Percentiles rank a stretch among this genome's conserved stretches.
phyloP scores from a whole-genome alignment of 2,329 filamentous ascomycete genomes.

The Apiospora marii region DNA sequence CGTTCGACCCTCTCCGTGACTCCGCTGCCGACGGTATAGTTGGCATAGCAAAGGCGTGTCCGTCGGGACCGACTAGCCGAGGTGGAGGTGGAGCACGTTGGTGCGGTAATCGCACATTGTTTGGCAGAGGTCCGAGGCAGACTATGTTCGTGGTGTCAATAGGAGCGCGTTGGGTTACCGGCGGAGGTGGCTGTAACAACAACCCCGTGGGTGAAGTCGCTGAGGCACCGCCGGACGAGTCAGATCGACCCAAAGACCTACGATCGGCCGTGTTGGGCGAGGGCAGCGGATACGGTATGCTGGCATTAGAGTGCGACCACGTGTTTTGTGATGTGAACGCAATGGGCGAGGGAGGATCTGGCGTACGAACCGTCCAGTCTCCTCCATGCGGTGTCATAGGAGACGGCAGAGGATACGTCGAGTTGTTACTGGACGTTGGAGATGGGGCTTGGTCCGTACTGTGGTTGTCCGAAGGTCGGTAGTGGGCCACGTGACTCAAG shows the following conservation, averaged over 20 bases:
- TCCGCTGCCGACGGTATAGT: slow-evolving; percentile 37
- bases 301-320: slow-evolving; percentile 39
- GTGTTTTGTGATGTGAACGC: slow-evolving; percentile 44
- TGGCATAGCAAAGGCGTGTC: slow-evolving; percentile 36
- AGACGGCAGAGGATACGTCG: slow-evolving; percentile 52
- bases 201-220: slow-evolving; percentile 32
- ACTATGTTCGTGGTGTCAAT: slow-evolving; percentile 62
- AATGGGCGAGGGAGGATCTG: slow-evolving; percentile 53
- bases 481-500: slow-evolving; percentile 43
- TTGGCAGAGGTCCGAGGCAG: slow-evolving; percentile 62
- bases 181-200: slow-evolving; percentile 37
- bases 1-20: slow-evolving; percentile 40
- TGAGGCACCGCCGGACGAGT: slow-evolving; percentile 38
- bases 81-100: slow-evolving; percentile 32
- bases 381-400: slow-evolving; percentile 54
- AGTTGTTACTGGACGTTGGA: slow-evolving; percentile 44
- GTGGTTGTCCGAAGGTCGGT: slow-evolving; percentile 43
- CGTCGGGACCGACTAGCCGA: slow-evolving; percentile 39
- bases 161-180: slow-evolving; percentile 51
- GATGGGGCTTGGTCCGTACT: slow-evolving; percentile 39
- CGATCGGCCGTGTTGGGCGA: slow-evolving; percentile 38
- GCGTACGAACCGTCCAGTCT: slow-evolving; percentile 50
- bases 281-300: slow-evolving; percentile 34
- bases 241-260: slow-evolving; percentile 36
- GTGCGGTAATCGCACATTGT: slow-evolving; percentile 52